These are phyloP conservation scores for Lasiodiplodia citricola DNA, from an alignment of 2,329 filamentous ascomycete species.

Conservation along the genomic window DNA sequence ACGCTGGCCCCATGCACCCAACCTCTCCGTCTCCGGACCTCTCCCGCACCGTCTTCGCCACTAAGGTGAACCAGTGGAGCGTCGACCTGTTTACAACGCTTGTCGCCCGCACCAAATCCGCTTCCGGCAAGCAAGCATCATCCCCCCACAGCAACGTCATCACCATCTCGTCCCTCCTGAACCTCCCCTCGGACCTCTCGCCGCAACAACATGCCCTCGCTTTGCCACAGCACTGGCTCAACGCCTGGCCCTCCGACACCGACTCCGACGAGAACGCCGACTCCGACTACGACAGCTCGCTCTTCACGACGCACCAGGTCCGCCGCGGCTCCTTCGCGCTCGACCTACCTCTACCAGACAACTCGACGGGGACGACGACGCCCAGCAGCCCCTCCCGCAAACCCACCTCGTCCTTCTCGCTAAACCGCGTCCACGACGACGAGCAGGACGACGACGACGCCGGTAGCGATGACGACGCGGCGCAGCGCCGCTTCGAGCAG, in stretches of 20 bases:
- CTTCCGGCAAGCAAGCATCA: neutral
- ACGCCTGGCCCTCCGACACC: neutral
- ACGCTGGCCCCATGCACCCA: neutral
- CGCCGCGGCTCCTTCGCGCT: constrained; percentile 8
- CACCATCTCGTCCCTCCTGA: neutral
- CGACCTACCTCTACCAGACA: neutral
- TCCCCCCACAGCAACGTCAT: neutral
- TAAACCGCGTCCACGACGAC: neutral
- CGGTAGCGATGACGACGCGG: neutral
- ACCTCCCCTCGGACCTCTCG: neutral
- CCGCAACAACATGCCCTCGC: neutral
- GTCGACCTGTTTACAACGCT: constrained; percentile 18
- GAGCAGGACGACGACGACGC: neutral
- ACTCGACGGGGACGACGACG: neutral
- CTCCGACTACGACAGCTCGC: neutral
- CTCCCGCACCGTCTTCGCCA: constrained; percentile 2
- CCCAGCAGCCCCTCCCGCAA: neutral
- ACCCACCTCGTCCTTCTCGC: neutral
- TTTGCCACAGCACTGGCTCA: constrained; percentile 6
- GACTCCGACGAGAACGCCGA: neutral
- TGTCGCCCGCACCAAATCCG: constrained; percentile 2
- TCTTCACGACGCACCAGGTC: neutral
- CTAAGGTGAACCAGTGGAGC: constrained; percentile 8
- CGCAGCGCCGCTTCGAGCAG: neutral
- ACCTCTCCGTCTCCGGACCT: neutral